A percentile compares a stretch with the other conserved stretches of the same genome.
Evolutionary conservation across 148 eudicot species (phyloP).

Genomic region (Nepenthes gracilis): DNA sequence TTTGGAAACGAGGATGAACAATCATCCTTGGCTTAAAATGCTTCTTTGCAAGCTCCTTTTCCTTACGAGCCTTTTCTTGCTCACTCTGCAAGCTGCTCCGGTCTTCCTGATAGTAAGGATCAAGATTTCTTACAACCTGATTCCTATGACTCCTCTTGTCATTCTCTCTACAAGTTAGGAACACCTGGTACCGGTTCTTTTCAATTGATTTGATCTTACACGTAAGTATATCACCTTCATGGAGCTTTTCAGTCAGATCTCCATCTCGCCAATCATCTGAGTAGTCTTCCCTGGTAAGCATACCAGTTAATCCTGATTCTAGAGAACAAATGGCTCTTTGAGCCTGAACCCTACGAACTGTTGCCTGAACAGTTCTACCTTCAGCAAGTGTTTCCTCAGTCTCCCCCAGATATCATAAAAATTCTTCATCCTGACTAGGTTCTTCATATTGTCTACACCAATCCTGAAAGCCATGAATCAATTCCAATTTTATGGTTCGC

Average conservation of each 20-base stretch:
- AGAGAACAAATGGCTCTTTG: slow-evolving; percentile 66
- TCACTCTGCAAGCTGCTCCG: slow-evolving; percentile 40
- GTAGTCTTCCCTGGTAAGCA: slow-evolving; percentile 67
- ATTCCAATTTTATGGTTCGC: slow-evolving; percentile 55
- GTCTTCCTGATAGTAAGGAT: slow-evolving; percentile 83
- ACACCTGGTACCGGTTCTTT: slow-evolving; percentile 69
- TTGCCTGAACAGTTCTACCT: slow-evolving; percentile 84
- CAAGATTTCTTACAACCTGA: slow-evolving; percentile 34
- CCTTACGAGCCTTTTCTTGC: slow-evolving; percentile 73
- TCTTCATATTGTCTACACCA: slow-evolving; percentile 65
- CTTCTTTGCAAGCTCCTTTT: slow-evolving; percentile 81
- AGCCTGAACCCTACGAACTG: slow-evolving; percentile 79
- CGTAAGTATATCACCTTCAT: slow-evolving; percentile 72
- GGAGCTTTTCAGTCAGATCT: slow-evolving; percentile 83
- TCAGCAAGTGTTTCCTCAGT: slow-evolving; percentile 75
- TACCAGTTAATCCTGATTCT: slow-evolving; percentile 83
- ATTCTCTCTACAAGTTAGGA: slow-evolving; percentile 66
- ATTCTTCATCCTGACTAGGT: slow-evolving; percentile 73
- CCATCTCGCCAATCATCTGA: slow-evolving; percentile 79
- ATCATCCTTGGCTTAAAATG: slow-evolving; percentile 89
- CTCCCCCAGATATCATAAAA: slow-evolving; percentile 82
- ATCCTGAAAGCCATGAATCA: slow-evolving; percentile 92
- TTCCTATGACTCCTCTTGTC: slow-evolving; percentile 54
- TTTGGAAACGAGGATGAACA: slow-evolving; percentile 88
- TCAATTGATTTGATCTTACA: slow-evolving; percentile 65